Conservation (phyloP, 108 stramenopile genomes). For the Discostella stelligeroides region DNA sequence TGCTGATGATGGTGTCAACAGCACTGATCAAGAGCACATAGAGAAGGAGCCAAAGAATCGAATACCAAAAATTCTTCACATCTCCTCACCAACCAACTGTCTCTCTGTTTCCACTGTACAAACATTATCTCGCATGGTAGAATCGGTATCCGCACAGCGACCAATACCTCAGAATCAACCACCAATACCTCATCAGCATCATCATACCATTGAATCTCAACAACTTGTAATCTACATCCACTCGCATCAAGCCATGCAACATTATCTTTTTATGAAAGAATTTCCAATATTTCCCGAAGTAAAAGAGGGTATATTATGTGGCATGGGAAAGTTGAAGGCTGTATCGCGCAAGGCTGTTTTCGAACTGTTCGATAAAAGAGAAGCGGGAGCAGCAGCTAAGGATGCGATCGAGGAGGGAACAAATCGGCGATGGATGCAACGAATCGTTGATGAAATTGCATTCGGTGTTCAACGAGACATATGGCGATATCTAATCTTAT, state of each 20-base stretch:
- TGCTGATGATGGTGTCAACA: too few relatives aligned
- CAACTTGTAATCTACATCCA: constrained; percentile 29
- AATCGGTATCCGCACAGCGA: too few relatives aligned
- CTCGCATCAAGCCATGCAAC: constrained; percentile 14
- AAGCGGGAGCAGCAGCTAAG: not conserved
- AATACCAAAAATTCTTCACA: constrained; percentile 29
- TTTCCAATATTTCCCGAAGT: constrained; percentile 26
- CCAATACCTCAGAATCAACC: not conserved
- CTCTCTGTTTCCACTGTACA: constrained; percentile 5
- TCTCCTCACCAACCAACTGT: constrained; percentile 22
- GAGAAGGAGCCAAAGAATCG: not conserved
- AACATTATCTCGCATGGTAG: constrained; percentile 1
- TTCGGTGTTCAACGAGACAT: constrained; percentile 47
- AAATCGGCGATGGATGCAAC: not conserved
- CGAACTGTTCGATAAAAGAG: too few relatives aligned
- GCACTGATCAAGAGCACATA: too few relatives aligned
- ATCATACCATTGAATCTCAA: constrained; percentile 2
- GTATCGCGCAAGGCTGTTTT: not conserved
- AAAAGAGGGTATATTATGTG: constrained; percentile 24
- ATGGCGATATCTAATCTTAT: constrained; percentile 61
- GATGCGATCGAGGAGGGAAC: not conserved
- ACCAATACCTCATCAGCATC: not conserved
- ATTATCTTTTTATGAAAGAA: not conserved
- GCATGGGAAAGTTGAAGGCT: constrained; percentile 1
- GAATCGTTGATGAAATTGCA: constrained; percentile 13